Percentiles rank a stretch among this genome's conserved stretches.
phyloP scores from a whole-genome alignment of 768 basidiomycete genomes.

The Serendipita indica region DNA sequence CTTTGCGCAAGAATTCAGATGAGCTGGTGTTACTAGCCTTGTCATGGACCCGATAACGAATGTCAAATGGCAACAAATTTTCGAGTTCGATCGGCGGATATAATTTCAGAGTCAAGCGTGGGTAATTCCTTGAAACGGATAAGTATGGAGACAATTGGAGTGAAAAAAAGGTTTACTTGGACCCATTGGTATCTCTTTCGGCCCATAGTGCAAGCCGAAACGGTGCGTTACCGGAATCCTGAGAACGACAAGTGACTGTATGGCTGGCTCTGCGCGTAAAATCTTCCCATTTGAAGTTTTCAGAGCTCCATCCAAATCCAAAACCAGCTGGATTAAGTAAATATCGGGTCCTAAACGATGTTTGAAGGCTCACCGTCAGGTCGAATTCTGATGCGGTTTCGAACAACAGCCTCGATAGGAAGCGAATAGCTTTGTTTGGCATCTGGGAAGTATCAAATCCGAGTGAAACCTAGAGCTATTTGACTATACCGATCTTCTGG shows the following conservation, averaged over 20 bases:
- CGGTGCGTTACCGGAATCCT: slow-evolving; percentile 64
- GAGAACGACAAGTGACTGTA: slow-evolving; percentile 73
- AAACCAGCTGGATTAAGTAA: slow-evolving; percentile 57
- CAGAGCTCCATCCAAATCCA: slow-evolving; percentile 83
- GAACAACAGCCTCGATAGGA: slow-evolving; percentile 78
- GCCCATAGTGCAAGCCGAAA: slow-evolving; percentile 93
- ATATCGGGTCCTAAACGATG: background rate
- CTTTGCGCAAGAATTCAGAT: slow-evolving; percentile 60
- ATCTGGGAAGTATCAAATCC: slow-evolving; percentile 24
- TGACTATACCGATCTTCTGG: slow-evolving; percentile 57
- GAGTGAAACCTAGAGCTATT: background rate
- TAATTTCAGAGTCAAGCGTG: slow-evolving; percentile 70
- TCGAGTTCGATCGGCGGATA: slow-evolving; percentile 91
- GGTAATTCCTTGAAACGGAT: slow-evolving; percentile 45
- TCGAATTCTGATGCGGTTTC: slow-evolving; percentile 67
- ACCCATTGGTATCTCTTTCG: slow-evolving; percentile 51
- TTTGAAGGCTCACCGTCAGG: slow-evolving; percentile 63
- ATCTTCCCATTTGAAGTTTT: slow-evolving; percentile 75
- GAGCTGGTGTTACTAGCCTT: slow-evolving; percentile 46
- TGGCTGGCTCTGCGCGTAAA: slow-evolving; percentile 45
- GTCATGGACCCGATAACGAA: slow-evolving; percentile 94
- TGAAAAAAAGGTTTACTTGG: slow-evolving; percentile 32
- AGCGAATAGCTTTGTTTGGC: slow-evolving; percentile 81
- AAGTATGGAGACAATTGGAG: background rate
- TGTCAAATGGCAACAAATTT: slow-evolving; percentile 84